phyloP scores from a whole-genome alignment of 1,139 yeast genomes.

The Scheffersomyces illinoinensis region DNA sequence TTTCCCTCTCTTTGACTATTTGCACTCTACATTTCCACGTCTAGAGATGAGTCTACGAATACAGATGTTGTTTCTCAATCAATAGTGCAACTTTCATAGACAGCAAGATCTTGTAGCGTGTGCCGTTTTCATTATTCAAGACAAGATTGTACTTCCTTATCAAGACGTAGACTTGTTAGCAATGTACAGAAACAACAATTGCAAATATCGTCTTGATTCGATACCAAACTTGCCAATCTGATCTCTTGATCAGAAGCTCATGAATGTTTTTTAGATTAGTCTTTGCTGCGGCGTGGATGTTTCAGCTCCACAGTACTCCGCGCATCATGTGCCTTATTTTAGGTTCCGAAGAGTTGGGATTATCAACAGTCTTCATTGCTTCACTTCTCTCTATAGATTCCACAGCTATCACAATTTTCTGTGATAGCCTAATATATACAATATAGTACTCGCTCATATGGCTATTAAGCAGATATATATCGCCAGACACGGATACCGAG shows the following conservation, averaged over 20 bases:
- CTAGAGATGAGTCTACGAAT: too few relatives aligned
- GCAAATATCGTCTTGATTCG: not conserved
- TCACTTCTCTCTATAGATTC: not conserved
- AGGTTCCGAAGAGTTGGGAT: not conserved
- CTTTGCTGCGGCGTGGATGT: not conserved
- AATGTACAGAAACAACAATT: not conserved
- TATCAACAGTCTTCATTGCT: not conserved
- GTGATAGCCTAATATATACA: not conserved
- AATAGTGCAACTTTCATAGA: too few relatives aligned
- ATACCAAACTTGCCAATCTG: not conserved
- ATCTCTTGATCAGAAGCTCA: not conserved
- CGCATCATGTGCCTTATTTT: not conserved
- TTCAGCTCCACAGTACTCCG: not conserved
- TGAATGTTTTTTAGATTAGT: too few relatives aligned
- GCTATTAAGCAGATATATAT: conserved; percentile 47
- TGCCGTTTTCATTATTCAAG: too few relatives aligned
- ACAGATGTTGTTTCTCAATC: too few relatives aligned
- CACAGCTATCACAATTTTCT: not conserved
- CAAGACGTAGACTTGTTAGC: too few relatives aligned
- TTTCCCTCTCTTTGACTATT: too few relatives aligned
- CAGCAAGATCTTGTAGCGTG: too few relatives aligned
- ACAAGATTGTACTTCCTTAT: too few relatives aligned
- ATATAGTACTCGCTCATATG: conserved; percentile 25
- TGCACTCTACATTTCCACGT: too few relatives aligned
- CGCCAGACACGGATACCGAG: conserved; percentile 74